phyloP scores from a whole-genome alignment of 108 stramenopile genomes.

The Aurantiochytrium sp. region DNA sequence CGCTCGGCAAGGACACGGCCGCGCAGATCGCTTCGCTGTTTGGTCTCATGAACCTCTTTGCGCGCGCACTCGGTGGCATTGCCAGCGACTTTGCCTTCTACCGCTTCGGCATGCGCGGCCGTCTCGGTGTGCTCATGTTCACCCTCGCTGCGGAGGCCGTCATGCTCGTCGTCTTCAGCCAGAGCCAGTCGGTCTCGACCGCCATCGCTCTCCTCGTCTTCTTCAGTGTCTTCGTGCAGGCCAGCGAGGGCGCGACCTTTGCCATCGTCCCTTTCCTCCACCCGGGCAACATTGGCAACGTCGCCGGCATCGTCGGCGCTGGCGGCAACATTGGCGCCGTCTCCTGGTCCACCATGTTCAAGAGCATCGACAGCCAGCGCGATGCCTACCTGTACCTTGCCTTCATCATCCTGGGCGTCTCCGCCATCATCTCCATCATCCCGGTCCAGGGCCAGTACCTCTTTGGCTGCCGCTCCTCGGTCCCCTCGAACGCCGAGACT shows the following conservation, averaged over 20 bases:
- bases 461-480: not conserved
- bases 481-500: not conserved
- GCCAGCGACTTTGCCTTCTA: not conserved
- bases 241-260: constrained; percentile 42
- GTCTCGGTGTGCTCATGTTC: constrained; percentile 35
- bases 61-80: not conserved
- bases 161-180: constrained; percentile 43
- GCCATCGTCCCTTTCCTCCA: constrained; percentile 45
- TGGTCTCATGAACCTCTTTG: constrained; percentile 28
- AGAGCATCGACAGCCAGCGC: not conserved
- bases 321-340: constrained; percentile 51
- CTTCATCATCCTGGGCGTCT: not conserved
- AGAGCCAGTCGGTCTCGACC: not conserved
- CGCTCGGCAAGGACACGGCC: constrained; percentile 39
- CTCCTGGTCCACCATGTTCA: constrained; percentile 39
- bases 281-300: constrained; percentile 44
- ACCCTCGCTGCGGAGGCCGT: constrained; percentile 35
- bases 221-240: constrained; percentile 44
- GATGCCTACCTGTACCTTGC: not conserved
- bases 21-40: constrained; percentile 37
- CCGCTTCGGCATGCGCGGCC: constrained; percentile 44
- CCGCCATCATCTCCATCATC: not conserved
- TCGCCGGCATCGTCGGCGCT: constrained; percentile 47
- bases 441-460: constrained; percentile 3
- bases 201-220: constrained; percentile 40